A percentile compares a stretch with the other conserved stretches of the same genome.
Conservation (phyloP, 1,284 basidiomycete species). For the Entoloma clypeatum region DNA sequence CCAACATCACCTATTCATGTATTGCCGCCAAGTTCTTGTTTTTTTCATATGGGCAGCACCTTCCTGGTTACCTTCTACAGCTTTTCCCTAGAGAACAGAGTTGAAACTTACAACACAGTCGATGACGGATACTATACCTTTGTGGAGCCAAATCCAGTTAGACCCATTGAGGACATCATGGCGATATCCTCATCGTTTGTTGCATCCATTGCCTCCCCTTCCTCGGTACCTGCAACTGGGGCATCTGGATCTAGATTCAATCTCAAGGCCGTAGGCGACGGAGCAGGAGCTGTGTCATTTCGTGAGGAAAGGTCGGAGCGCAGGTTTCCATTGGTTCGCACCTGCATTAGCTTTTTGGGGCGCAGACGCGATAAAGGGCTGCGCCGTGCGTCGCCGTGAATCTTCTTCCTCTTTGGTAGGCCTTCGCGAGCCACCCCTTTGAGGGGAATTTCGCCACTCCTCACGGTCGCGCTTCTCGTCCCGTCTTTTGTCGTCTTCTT, state of each 20-base stretch:
- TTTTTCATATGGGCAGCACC: conserved; percentile 79
- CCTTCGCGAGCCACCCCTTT: conserved; percentile 25
- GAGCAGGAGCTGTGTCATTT: background rate
- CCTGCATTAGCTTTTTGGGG: conserved; percentile 10
- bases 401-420: conserved; percentile 21
- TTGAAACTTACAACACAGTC: background rate
- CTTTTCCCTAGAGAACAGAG: conserved; percentile 57
- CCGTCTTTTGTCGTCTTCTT: conserved; percentile 32
- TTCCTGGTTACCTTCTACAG: conserved; percentile 78
- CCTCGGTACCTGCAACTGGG: conserved; percentile 39
- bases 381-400: conserved; percentile 7
- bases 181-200: conserved; percentile 69
- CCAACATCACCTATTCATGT: conserved; percentile 78
- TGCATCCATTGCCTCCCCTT: conserved; percentile 66
- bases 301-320: background rate
- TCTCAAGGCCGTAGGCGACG: conserved; percentile 16
- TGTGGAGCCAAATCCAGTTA: conserved; percentile 84
- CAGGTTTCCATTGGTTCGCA: background rate
- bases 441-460: conserved; percentile 30
- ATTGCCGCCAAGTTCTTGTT: conserved; percentile 92
- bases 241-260: conserved; percentile 40
- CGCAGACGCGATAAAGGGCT: conserved; percentile 14
- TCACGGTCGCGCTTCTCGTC: conserved; percentile 33
- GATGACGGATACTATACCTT: conserved; percentile 55
- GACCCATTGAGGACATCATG: conserved; percentile 91